These are phyloP conservation scores for Fusarium compactum DNA, from an alignment of 2,329 filamentous ascomycete species.

Conservation along the genomic window DNA sequence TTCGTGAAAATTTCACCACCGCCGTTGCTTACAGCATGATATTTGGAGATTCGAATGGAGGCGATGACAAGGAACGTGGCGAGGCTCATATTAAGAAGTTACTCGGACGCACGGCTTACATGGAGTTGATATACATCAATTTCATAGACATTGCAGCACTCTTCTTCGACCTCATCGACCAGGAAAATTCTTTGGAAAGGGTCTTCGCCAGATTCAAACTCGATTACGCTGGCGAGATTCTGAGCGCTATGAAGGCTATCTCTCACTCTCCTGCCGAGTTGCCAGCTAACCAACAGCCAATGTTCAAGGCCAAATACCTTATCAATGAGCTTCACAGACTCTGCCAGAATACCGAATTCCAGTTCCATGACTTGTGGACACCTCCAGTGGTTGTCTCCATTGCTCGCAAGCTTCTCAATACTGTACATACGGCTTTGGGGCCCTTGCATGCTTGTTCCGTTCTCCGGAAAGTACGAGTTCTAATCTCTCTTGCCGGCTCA, in stretches of 20 bases:
- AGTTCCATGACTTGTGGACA: constrained; percentile 77
- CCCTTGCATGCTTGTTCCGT: constrained; percentile 89
- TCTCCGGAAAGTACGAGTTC: constrained; percentile 84
- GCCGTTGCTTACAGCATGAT: constrained; percentile 86
- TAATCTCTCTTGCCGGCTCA: constrained; percentile 81
- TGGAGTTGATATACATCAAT: constrained; percentile 71
- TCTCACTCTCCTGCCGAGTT: constrained; percentile 74
- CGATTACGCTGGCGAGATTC: constrained; percentile 69
- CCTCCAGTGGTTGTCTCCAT: constrained; percentile 79
- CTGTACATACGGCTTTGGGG: constrained; percentile 84
- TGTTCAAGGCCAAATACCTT: constrained; percentile 83
- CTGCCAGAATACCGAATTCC: constrained; percentile 77
- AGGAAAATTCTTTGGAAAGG: constrained; percentile 79
- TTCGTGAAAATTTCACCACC: constrained; percentile 79
- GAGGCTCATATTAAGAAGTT: constrained; percentile 76
- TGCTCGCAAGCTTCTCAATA: constrained; percentile 81
- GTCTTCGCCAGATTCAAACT: constrained; percentile 72
- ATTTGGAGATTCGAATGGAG: constrained; percentile 56
- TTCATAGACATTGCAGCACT: constrained; percentile 82
- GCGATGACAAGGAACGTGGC: constrained; percentile 61
- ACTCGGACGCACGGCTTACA: constrained; percentile 75
- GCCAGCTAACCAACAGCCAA: constrained; percentile 85
- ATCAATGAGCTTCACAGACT: constrained; percentile 80
- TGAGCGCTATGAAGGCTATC: constrained; percentile 76
- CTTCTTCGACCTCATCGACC: constrained; percentile 81